Evolutionary conservation across 2,329 filamentous ascomycete species (phyloP).

Genomic region (Sporothrix variecibatus): DNA sequence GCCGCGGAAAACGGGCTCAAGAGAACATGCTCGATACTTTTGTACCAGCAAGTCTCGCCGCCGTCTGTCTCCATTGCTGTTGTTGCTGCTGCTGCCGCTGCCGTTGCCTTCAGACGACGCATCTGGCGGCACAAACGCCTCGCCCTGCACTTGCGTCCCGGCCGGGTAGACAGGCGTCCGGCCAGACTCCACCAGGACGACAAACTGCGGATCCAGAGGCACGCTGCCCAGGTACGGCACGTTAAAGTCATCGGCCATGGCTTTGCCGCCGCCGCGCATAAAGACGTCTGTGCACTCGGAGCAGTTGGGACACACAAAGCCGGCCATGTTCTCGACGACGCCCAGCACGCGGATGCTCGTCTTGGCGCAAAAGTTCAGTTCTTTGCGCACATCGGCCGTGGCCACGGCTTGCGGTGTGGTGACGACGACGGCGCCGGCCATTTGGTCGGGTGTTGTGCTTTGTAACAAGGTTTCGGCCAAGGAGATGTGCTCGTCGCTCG

Average conservation of each 20-base stretch:
- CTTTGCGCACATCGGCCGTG: conserved; percentile 90
- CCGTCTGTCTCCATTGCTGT: neutral
- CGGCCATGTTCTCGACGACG: conserved; percentile 96
- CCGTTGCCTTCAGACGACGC: conserved; percentile 24
- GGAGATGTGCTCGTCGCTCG: conserved; percentile 95
- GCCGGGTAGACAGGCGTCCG: conserved; percentile 66
- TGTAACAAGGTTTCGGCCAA: conserved; percentile 81
- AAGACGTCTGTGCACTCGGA: conserved; percentile 92
- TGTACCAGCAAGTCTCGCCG: conserved; percentile 56
- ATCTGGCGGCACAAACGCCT: conserved; percentile 47
- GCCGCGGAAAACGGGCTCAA: conserved; percentile 66
- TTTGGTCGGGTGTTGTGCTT: conserved; percentile 63
- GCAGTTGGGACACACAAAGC: conserved; percentile 79
- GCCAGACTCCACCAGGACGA: conserved; percentile 78
- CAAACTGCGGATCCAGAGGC: conserved; percentile 91
- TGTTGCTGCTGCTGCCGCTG: no score
- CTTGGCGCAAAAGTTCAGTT: conserved; percentile 90
- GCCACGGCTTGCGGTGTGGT: conserved; percentile 95
- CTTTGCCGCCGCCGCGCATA: conserved; percentile 81
- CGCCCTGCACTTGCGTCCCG: conserved; percentile 64
- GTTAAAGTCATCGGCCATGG: conserved; percentile 84
- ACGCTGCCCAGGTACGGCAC: conserved; percentile 84
- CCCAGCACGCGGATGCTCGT: conserved; percentile 78
- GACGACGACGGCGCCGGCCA: conserved; percentile 88
- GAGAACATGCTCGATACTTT: conserved; percentile 72